These are phyloP conservation scores for Metschnikowia lachancei DNA, from an alignment of 805 yeast species.

Conservation along the genomic window DNA sequence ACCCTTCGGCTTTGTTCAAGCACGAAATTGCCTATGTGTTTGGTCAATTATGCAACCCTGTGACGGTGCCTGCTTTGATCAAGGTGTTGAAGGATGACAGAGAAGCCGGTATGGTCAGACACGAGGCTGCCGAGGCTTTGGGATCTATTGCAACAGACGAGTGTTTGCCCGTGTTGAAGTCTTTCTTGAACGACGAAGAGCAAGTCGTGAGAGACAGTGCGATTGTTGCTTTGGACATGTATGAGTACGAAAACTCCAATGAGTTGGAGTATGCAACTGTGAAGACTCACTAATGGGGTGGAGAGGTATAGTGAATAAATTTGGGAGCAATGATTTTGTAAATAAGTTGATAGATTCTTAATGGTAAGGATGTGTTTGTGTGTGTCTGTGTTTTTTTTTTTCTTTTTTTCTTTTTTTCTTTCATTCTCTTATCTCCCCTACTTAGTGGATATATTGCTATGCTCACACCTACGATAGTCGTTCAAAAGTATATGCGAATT, in stretches of 20 bases:
- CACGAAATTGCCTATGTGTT: conserved; percentile 98
- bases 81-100: conserved; percentile 70
- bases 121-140: conserved; percentile 98
- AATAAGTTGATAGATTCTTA: background rate
- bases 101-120: conserved; percentile 99
- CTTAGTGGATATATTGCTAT: background rate
- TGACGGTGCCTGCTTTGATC: conserved; percentile 81
- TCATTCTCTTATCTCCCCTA: background rate
- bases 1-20: conserved; percentile 89
- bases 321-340: background rate
- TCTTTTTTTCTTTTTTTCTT: background rate
- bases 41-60: conserved; percentile 94
- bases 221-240: conserved; percentile 96
- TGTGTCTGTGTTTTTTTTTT: background rate
- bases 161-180: conserved; percentile 81
- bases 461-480: background rate
- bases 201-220: conserved; percentile 95
- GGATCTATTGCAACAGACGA: conserved; percentile 97
- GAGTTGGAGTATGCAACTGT: conserved; percentile 67
- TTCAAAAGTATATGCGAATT: conserved; percentile 1
- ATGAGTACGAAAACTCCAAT: conserved; percentile 85
- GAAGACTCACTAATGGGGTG: conserved; percentile 8
- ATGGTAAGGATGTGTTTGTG: too few relatives aligned
- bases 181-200: conserved; percentile 76
- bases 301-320: background rate